Base-by-base conservation (phyloP, 176 grass and related monocot genomes). In the Neostapfia colusana region DNA sequence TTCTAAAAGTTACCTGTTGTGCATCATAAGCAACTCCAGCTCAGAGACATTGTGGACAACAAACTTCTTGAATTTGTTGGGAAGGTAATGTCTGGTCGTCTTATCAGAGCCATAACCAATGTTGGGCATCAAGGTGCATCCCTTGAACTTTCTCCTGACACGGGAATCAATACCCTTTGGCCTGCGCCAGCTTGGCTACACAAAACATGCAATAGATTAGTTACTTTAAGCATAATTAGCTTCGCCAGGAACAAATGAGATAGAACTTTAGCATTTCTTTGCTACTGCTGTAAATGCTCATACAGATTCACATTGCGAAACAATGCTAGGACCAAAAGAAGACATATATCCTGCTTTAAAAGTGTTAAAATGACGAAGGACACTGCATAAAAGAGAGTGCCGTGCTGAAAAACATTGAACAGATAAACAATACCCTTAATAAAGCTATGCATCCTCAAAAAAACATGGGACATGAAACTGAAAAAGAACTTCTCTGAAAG, bases 91-190 rank as follows among this genome's bases (percentile, higher is more conserved):
- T 37, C 79, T 82, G 24, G 78, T 92, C 85, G 78, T 87, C 84
- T 92, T 87, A 79, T 96, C 93, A n/a, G 93, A 92, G 6, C 84
- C 87, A 3, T 92, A 92, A 10, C 93, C 89, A 75, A 92, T 92
- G 54, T 92, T 92, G 48, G 90, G 87, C 87, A 90, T 90, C 74
- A 97, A 78, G 14, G 87, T 90, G 53, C 40, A 60, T 71, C 89
- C 90, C 51, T 79, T 92, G 87, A 97, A 96, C 89, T 92, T 92
- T 37, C 86, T 89, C 69, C 84, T 84, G 28, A 92, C 86, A 70
- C 89, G 77, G n/a, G 89, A 96, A 21, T 96, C 92, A 21, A 96
- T 87, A 85, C 92, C 81, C 89, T 96, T 92, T 2, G 84, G 92
- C 84, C 89, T 89, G 61, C 87, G 85, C 89, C 93, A 96, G 51